Conservation (phyloP, 495 filamentous ascomycete genomes). For the Lophiostoma macrostomum region DNA sequence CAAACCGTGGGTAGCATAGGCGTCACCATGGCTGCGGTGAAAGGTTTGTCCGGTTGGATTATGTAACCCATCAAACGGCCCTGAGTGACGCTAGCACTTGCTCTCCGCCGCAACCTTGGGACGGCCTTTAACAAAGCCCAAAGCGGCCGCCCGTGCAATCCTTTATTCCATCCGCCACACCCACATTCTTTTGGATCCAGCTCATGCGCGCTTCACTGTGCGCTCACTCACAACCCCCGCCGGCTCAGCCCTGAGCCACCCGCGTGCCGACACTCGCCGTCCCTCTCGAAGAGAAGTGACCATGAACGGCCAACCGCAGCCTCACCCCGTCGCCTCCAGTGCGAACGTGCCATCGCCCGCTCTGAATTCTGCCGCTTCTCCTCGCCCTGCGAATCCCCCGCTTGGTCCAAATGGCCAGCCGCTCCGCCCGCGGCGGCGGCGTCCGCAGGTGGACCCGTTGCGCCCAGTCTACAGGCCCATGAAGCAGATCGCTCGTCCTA, state of each 20-base stretch:
- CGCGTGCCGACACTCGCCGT: conserved; percentile 13
- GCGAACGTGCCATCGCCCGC: conserved; percentile 16
- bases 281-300: conserved; percentile 17
- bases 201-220: too few species aligned
- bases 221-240: neutral
- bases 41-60: too few species aligned
- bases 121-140: neutral
- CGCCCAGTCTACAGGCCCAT: conserved; percentile 23
- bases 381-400: conserved; percentile 30
- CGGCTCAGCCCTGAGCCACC: neutral
- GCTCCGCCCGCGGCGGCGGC: conserved; percentile 4
- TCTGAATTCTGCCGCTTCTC: conserved; percentile 61
- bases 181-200: conserved; percentile 19
- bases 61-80: too few species aligned
- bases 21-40: too few species aligned
- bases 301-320: conserved; percentile 7
- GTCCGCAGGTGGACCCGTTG: conserved; percentile 17
- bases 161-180: conserved; percentile 5
- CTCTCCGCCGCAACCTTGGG: too few species aligned
- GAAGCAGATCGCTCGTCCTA: conserved; percentile 23
- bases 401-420: conserved; percentile 22
- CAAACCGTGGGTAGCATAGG: too few species aligned
- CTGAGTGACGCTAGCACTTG: too few species aligned
- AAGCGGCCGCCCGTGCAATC: neutral
- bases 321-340: too few species aligned